Conservation (phyloP, 371 early-diverging fungal species). For the Actinomucor elegans region DNA sequence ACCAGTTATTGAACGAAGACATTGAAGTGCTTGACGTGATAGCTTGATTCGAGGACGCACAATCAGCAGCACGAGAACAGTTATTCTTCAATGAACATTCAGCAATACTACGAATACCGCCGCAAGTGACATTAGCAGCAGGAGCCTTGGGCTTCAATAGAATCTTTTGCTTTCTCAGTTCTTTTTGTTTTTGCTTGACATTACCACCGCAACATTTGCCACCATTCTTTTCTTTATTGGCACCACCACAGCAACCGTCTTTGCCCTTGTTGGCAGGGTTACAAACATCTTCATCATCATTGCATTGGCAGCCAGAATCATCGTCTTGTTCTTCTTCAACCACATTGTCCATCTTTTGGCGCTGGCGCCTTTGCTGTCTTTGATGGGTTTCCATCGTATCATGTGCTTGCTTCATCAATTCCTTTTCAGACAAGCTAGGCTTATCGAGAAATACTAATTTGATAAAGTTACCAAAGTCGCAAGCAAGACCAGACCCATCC, state of each 20-base stretch:
- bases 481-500: slow-evolving; percentile 29
- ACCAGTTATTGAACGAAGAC: slow-evolving; percentile 19
- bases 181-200: slow-evolving; percentile 7
- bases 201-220: slow-evolving; percentile 27
- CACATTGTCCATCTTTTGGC: background rate
- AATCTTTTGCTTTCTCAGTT: background rate
- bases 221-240: slow-evolving; percentile 18
- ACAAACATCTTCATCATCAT: background rate
- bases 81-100: slow-evolving; percentile 23
- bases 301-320: background rate
- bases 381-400: background rate
- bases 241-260: slow-evolving; percentile 25
- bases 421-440: slow-evolving; percentile 23
- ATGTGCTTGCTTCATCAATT: slow-evolving; percentile 1
- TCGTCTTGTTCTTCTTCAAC: slow-evolving; percentile 4
- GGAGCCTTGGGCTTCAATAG: background rate
- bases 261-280: slow-evolving; percentile 12
- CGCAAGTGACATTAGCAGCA: background rate
- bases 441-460: slow-evolving; percentile 30
- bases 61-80: slow-evolving; percentile 24
- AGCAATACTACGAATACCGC: slow-evolving; percentile 4
- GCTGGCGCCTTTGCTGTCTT: background rate
- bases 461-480: slow-evolving; percentile 40
- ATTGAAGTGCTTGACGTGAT: slow-evolving; percentile 26
- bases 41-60: slow-evolving; percentile 28